phyloP scores from a whole-genome alignment of 441 rosid species.

The Breynia disticha region DNA sequence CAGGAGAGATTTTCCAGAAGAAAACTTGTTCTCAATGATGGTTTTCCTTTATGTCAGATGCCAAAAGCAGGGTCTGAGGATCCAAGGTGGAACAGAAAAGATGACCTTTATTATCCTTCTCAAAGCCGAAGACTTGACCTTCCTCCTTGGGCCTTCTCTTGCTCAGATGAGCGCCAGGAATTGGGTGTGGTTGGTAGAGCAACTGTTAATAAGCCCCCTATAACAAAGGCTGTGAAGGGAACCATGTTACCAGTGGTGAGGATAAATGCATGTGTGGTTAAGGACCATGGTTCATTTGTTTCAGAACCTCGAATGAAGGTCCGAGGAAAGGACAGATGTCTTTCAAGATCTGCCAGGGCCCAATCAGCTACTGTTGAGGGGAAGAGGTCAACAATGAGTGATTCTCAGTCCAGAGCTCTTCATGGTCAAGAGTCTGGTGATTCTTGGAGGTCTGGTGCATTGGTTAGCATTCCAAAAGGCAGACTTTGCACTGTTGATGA shows the following conservation, averaged over 20 bases:
- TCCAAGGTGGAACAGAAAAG: conserved; percentile 88
- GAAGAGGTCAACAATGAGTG: conserved; percentile 49
- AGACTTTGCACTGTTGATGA: conserved; percentile 59
- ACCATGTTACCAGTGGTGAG: conserved; percentile 70
- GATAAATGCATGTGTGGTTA: conserved; percentile 96
- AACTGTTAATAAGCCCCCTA: conserved; percentile 39
- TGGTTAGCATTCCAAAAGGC: conserved; percentile 53
- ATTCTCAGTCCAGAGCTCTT: conserved; percentile 37
- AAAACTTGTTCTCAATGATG: conserved; percentile 87
- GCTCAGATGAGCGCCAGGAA: conserved; percentile 67
- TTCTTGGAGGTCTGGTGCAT: conserved; percentile 38
- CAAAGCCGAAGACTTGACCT: conserved; percentile 83
- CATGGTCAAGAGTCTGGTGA: conserved; percentile 38
- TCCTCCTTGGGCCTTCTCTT: conserved; percentile 86
- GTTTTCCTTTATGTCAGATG: conserved; percentile 93
- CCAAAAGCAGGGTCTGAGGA: conserved; percentile 84
- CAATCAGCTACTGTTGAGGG: conserved; percentile 51
- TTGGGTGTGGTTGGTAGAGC: conserved; percentile 25
- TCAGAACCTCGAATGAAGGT: conserved; percentile 63
- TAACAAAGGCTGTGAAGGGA: conserved; percentile 67
- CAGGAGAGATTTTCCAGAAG: conserved; percentile 56
- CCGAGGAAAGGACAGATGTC: conserved; percentile 61
- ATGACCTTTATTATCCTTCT: conserved; percentile 74
- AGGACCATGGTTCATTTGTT: conserved; percentile 79
- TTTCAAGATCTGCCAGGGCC: conserved; percentile 62